These are phyloP conservation scores for Juglanconis juglandina DNA, from an alignment of 2,329 filamentous ascomycete species.

Conservation along the genomic window DNA sequence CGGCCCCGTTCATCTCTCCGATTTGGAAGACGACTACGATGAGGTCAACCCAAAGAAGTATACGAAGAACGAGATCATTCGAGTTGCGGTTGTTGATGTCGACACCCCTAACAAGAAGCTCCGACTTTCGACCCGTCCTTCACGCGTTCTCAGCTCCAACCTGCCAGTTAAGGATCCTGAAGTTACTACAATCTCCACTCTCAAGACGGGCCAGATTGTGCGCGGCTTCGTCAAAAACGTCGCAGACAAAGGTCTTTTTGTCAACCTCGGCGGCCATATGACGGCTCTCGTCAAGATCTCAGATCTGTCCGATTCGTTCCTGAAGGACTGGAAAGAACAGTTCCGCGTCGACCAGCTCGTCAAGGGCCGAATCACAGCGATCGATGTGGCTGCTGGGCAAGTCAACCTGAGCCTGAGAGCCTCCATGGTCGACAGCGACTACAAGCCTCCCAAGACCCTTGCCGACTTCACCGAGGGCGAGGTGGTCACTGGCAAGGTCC, in stretches of 20 bases:
- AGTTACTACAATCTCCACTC: conserved; percentile 65
- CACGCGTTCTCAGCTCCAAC: conserved; percentile 83
- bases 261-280: conserved; percentile 76
- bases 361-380: conserved; percentile 74
- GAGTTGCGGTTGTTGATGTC: conserved; percentile 78
- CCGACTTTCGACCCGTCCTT: conserved; percentile 77
- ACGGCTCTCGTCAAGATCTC: conserved; percentile 80
- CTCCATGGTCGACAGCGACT: conserved; percentile 77
- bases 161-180: conserved; percentile 78
- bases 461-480: conserved; percentile 77
- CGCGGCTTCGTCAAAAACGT: conserved; percentile 92
- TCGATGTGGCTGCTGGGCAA: conserved; percentile 66
- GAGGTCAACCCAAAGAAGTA: conserved; percentile 72
- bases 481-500: conserved; percentile 81
- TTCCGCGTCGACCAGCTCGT: conserved; percentile 90
- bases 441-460: conserved; percentile 68
- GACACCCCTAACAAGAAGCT: conserved; percentile 83
- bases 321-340: conserved; percentile 93
- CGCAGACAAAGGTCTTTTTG: conserved; percentile 82
- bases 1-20: conserved; percentile 76
- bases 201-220: conserved; percentile 74
- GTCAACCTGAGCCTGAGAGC: conserved; percentile 84
- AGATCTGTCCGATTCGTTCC: conserved; percentile 82
- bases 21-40: conserved; percentile 82
- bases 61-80: conserved; percentile 80